phyloP scores from a whole-genome alignment of 2,329 filamentous ascomycete species.

The Calonectria crousiana region DNA sequence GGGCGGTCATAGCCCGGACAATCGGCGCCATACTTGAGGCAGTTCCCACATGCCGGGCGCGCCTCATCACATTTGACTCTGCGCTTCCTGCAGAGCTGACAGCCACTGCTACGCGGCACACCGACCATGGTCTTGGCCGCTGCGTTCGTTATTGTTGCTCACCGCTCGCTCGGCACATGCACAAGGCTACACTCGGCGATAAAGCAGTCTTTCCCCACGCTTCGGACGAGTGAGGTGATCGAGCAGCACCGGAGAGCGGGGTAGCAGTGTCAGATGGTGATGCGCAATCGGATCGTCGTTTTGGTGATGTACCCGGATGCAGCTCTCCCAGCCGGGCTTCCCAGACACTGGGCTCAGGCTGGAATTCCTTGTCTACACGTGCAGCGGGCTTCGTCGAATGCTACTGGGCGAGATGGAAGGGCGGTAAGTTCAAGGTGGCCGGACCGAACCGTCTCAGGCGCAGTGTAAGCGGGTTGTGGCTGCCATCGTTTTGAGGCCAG shows the following conservation, averaged over 20 bases:
- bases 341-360: constrained; percentile 3
- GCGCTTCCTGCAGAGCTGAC: constrained; percentile 55
- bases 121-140: constrained; percentile 51
- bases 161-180: constrained; percentile 42
- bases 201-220: constrained; percentile 34
- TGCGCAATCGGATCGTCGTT: constrained; percentile 7
- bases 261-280: constrained; percentile 9
- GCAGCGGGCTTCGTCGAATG: neutral
- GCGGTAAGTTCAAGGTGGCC: constrained; percentile 12
- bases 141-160: constrained; percentile 22
- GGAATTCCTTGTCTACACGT: constrained; percentile 11
- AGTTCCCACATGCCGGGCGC: constrained; percentile 55
- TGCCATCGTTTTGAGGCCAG: constrained; percentile 9
- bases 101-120: constrained; percentile 53
- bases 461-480: constrained; percentile 11
- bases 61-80: constrained; percentile 60
- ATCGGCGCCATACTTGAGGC: constrained; percentile 51
- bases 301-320: neutral
- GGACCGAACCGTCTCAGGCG: constrained; percentile 10
- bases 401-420: neutral
- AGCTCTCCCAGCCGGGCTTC: constrained; percentile 8
- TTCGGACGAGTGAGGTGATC: neutral
- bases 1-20: constrained; percentile 55
- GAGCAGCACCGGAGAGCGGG: constrained; percentile 16
- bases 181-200: constrained; percentile 35